Conservation (phyloP, 345 rosid genomes). For the Eucalyptus victrix region DNA sequence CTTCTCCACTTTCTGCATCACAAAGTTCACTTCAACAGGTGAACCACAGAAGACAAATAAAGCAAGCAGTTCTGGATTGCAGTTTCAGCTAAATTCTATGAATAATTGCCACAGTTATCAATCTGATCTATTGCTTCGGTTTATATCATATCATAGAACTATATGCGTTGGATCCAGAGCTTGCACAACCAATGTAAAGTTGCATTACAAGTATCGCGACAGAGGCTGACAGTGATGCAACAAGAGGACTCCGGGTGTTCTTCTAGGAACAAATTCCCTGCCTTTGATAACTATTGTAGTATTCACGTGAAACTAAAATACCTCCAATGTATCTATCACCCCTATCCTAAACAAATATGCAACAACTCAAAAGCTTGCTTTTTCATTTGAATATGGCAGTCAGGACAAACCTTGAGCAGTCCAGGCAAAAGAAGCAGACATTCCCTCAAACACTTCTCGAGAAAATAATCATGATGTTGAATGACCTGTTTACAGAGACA, state of each 20-base stretch:
- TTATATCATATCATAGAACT: background rate
- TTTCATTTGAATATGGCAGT: background rate
- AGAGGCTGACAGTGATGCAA: background rate
- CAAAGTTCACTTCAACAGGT: background rate
- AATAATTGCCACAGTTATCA: background rate
- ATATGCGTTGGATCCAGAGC: background rate
- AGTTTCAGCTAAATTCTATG: background rate
- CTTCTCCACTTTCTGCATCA: constrained; percentile 83
- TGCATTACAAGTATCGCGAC: background rate
- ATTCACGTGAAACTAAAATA: background rate
- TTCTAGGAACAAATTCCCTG: background rate
- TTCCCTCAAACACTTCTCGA: constrained; percentile 85
- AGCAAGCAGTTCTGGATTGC: background rate
- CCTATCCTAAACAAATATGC: background rate
- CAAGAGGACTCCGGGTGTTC: background rate
- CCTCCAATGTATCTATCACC: background rate
- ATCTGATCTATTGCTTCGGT: background rate
- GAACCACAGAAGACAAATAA: background rate
- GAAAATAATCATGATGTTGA: constrained; percentile 84
- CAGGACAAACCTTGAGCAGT: constrained; percentile 62
- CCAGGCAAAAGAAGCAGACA: constrained; percentile 95
- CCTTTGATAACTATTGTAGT: background rate
- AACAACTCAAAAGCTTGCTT: background rate
- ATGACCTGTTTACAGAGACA: constrained; percentile 47
- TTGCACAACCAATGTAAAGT: background rate